A percentile compares a stretch with the other conserved stretches of the same genome.
Conservation (phyloP, 1,139 yeast genomes). For the Blastobotrys apis region DNA sequence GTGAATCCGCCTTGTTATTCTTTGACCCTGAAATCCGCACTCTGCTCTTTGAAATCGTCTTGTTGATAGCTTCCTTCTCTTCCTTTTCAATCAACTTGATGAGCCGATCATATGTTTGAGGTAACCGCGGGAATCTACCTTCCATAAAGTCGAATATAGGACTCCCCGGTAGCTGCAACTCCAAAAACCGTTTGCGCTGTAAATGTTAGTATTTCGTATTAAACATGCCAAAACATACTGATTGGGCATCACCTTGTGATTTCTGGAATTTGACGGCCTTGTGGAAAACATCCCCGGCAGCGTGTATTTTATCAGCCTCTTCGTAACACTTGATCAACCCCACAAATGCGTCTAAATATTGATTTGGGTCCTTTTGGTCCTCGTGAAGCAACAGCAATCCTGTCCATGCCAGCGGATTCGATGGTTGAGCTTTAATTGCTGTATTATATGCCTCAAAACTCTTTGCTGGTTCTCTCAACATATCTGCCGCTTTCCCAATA, state of each 20-base stretch:
- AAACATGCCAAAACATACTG: constrained; percentile 7
- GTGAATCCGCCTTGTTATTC: constrained; percentile 35
- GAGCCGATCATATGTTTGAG: constrained; percentile 47
- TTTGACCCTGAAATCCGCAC: constrained; percentile 34
- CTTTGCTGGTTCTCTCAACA: constrained; percentile 38
- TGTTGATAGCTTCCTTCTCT: constrained; percentile 38
- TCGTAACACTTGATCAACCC: constrained; percentile 27
- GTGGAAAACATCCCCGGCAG: constrained; percentile 26
- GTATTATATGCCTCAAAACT: constrained; percentile 49
- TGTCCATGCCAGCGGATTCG: constrained; percentile 70
- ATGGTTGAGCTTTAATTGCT: constrained; percentile 56
- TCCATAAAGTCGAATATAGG: constrained; percentile 56
- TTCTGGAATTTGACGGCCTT: constrained; percentile 20
- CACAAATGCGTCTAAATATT: constrained; percentile 36
- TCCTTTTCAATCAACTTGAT: constrained; percentile 43
- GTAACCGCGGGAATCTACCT: constrained; percentile 48
- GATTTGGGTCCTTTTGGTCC: constrained; percentile 41
- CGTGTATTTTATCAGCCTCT: constrained; percentile 26
- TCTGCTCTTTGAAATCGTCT: constrained; percentile 30
- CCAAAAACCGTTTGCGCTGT: constrained; percentile 44
- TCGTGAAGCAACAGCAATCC: constrained; percentile 61
- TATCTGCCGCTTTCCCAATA: constrained; percentile 54
- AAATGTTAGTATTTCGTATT: constrained; percentile 18
- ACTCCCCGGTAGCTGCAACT: constrained; percentile 59
- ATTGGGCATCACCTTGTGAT: constrained; percentile 16